A percentile compares a stretch with the other conserved stretches of the same genome.
Evolutionary conservation across 2,329 filamentous ascomycete genomes (phyloP).

Genomic region (Alternaria sp.): DNA sequence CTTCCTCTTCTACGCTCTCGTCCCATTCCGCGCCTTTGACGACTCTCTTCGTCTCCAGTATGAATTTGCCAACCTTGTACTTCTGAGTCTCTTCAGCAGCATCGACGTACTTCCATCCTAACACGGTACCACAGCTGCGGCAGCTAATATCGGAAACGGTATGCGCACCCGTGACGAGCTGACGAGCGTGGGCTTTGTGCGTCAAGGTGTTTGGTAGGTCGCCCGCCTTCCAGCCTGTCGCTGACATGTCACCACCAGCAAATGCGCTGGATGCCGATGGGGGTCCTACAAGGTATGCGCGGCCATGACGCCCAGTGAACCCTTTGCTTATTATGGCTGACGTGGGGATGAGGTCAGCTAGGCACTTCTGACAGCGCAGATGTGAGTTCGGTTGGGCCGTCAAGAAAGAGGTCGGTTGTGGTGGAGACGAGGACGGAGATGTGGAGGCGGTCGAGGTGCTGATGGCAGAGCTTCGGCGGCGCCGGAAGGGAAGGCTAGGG

Average conservation of each 20-base stretch:
- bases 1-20: constrained; percentile 34
- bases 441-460: constrained; percentile 34
- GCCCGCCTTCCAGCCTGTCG: constrained; percentile 25
- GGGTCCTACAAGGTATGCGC: constrained; percentile 67
- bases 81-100: constrained; percentile 67
- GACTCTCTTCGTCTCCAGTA: constrained; percentile 66
- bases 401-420: constrained; percentile 35
- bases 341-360: constrained; percentile 64
- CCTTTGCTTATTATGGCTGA: constrained; percentile 69
- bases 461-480: constrained; percentile 51
- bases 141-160: constrained; percentile 68
- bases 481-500: constrained; percentile 47
- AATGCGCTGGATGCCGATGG: constrained; percentile 39
- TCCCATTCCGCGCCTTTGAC: constrained; percentile 62
- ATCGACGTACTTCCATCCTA: constrained; percentile 71
- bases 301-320: constrained; percentile 69
- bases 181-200: constrained; percentile 62
- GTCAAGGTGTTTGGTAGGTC: constrained; percentile 65
- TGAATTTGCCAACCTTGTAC: constrained; percentile 73
- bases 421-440: constrained; percentile 32
- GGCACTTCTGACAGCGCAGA: constrained; percentile 65
- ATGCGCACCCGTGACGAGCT: constrained; percentile 68
- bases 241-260: constrained; percentile 3
- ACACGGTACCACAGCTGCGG: constrained; percentile 60
- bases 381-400: constrained; percentile 55